A percentile compares a stretch with the other conserved stretches of the same genome.
These are phyloP conservation scores for Yamadazyma nakazawae DNA, from an alignment of 805 yeast genomes.

Conservation along the genomic window DNA sequence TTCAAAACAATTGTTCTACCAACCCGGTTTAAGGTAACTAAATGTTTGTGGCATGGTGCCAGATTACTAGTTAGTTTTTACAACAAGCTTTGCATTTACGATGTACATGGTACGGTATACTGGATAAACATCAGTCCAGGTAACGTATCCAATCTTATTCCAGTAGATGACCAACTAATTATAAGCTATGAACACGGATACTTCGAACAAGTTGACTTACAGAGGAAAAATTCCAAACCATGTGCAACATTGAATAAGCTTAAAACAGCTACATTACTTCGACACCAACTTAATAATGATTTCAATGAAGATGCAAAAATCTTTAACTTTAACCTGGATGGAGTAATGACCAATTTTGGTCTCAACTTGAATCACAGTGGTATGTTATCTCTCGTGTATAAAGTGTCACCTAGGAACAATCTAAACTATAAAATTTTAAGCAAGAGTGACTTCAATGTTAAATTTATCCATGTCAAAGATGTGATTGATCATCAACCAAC, in stretches of 20 bases:
- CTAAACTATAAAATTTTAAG: slow-evolving; percentile 26
- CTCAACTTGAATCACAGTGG: slow-evolving; percentile 18
- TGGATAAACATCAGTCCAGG: not conserved
- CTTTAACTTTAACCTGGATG: slow-evolving; percentile 16
- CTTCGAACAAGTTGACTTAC: slow-evolving; percentile 1
- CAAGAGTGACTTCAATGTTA: slow-evolving; percentile 22
- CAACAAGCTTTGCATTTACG: not conserved
- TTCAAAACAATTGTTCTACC: slow-evolving; percentile 2
- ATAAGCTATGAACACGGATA: slow-evolving; percentile 8
- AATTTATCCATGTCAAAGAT: slow-evolving; percentile 19
- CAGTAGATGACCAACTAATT: not conserved
- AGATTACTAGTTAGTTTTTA: not conserved
- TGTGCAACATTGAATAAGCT: slow-evolving; percentile 3
- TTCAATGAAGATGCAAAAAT: slow-evolving; percentile 3
- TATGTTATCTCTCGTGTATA: slow-evolving; percentile 21
- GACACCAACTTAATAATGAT: slow-evolving; percentile 1
- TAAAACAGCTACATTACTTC: not conserved
- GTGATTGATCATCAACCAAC: slow-evolving; percentile 2
- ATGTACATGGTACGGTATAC: not conserved
- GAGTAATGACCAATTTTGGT: slow-evolving; percentile 26
- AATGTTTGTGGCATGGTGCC: not conserved
- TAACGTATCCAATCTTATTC: slow-evolving; percentile 5
- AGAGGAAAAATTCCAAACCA: not conserved
- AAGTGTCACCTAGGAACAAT: slow-evolving; percentile 24
- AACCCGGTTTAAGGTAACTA: slow-evolving; percentile 8